Conservation (phyloP, 139 green algal species). For the Coccomyxa sp. region DNA sequence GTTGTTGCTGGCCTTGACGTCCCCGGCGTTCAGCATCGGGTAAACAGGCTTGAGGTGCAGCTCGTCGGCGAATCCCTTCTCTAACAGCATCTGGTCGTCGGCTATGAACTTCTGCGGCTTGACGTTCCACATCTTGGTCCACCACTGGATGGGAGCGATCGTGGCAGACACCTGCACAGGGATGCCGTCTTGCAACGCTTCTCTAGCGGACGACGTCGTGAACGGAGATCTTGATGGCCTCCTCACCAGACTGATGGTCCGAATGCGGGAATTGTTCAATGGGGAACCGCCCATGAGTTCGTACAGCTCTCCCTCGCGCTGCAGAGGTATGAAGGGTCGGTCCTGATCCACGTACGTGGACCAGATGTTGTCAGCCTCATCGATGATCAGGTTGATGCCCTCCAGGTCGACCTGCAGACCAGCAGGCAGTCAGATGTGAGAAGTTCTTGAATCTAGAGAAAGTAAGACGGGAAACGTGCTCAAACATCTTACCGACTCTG, state of each 20-base stretch:
- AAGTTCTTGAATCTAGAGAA: neutral
- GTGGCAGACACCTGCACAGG: neutral
- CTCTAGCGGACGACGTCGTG: neutral
- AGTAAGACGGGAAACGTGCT: neutral
- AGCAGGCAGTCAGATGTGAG: neutral
- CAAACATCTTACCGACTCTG: neutral
- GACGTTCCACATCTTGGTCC: neutral
- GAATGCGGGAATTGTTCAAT: neutral
- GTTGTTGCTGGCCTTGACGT: neutral
- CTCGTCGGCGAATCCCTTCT: neutral
- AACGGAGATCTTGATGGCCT: neutral
- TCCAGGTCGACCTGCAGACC: neutral
- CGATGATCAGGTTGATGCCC: neutral
- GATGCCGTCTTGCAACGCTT: neutral
- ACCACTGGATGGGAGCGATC: neutral
- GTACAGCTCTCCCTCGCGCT: neutral
- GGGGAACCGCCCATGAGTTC: neutral
- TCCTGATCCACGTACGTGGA: neutral
- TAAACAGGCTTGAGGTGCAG: neutral
- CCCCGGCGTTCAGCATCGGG: neutral
- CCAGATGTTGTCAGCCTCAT: neutral
- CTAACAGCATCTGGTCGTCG: neutral
- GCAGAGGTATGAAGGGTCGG: neutral
- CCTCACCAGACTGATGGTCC: neutral
- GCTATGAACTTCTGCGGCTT: neutral